Evolutionary conservation across 345 rosid genomes (phyloP).

Genomic region (Bruguiera gymnorhiza): DNA sequence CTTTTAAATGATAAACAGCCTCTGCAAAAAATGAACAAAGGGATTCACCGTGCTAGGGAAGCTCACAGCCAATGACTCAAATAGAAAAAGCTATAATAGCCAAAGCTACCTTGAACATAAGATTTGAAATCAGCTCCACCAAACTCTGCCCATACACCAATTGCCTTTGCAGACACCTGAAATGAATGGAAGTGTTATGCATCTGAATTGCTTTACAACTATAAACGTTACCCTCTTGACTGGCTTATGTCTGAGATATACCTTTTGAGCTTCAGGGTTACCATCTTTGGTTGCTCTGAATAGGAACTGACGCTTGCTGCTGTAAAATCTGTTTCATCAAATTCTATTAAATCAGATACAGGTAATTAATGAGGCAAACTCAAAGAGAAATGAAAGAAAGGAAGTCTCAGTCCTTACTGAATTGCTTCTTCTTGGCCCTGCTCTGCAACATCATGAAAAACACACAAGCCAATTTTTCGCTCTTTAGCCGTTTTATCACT

Average conservation of each 20-base stretch:
- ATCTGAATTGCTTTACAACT: background rate
- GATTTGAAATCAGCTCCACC: slow-evolving; percentile 13
- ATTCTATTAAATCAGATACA: background rate
- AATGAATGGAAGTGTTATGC: background rate
- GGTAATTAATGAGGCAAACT: background rate
- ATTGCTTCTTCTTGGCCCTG: slow-evolving; percentile 10
- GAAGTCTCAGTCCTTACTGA: background rate
- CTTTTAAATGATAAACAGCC: slow-evolving; percentile 5
- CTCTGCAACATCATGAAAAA: slow-evolving; percentile 5
- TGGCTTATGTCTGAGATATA: background rate
- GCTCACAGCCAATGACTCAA: background rate
- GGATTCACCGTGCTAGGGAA: no score
- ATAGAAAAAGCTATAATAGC: background rate
- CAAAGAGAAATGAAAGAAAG: background rate
- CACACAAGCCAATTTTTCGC: slow-evolving; percentile 10
- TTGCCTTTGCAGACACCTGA: slow-evolving; percentile 2
- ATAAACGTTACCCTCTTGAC: no score
- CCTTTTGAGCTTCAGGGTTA: slow-evolving; percentile 11
- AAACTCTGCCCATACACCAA: slow-evolving; percentile 13
- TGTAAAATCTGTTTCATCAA: slow-evolving; percentile 3
- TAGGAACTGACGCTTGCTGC: background rate
- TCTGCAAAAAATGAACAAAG: background rate
- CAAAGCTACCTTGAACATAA: background rate
- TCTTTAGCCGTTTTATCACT: background rate
- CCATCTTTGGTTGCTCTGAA: slow-evolving; percentile 6